Percentiles rank a stretch among this genome's conserved stretches.
phyloP scores from a whole-genome alignment of 2,329 filamentous ascomycete species.

The Fusarium transvaalense region DNA sequence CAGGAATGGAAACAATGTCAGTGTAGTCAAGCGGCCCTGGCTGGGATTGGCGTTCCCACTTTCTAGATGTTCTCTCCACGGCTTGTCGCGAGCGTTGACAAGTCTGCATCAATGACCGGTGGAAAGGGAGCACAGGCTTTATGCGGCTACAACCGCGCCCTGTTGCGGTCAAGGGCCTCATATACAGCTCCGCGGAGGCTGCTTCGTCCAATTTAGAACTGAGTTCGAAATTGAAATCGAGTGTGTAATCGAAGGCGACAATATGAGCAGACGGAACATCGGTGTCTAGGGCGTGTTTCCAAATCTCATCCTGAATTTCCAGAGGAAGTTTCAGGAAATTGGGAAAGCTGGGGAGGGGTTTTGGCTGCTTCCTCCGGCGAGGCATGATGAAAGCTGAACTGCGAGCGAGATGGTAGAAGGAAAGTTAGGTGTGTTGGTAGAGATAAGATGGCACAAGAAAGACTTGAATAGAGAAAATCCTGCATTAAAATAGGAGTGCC shows the following conservation, averaged over 20 bases:
- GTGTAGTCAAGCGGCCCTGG: no score
- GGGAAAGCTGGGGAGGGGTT: neutral
- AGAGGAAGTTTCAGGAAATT: neutral
- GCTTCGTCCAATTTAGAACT: no score
- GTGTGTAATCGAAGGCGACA: no score
- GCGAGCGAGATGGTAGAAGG: neutral
- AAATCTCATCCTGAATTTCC: constrained; percentile 16
- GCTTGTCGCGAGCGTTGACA: neutral
- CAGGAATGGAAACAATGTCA: no score
- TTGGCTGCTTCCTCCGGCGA: neutral
- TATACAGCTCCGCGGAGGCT: no score
- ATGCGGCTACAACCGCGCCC: neutral
- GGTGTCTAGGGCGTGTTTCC: neutral
- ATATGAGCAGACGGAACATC: neutral
- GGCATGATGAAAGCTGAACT: neutral
- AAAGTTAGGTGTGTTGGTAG: neutral
- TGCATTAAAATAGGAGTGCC: neutral
- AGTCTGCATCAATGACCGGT: neutral
- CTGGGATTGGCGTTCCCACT: no score
- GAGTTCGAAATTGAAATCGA: no score
- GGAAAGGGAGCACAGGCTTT: neutral
- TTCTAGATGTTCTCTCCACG: neutral
- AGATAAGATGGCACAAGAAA: no score
- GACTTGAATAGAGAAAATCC: neutral
- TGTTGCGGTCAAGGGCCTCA: neutral